A percentile compares a stretch with the other conserved stretches of the same genome.
Conservation (phyloP, 2,329 filamentous ascomycete species). For the Clonostachys sp. region DNA sequence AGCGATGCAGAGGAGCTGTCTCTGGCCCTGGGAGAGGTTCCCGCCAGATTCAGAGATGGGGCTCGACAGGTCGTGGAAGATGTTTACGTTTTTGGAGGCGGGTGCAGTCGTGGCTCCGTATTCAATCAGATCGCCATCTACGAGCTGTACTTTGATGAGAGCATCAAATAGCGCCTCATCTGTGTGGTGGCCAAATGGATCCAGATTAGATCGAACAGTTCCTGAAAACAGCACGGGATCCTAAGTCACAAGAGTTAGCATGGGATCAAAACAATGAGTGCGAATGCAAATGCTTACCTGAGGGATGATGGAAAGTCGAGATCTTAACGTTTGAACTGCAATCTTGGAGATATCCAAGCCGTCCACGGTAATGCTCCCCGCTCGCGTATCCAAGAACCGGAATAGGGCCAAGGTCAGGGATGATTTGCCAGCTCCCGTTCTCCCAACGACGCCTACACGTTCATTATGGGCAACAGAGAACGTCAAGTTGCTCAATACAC, state of each 20-base stretch:
- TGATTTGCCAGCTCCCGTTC: conserved; percentile 88
- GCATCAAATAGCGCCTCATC: conserved; percentile 61
- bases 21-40: conserved; percentile 66
- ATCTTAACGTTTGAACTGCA: conserved; percentile 59
- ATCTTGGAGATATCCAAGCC: conserved; percentile 65
- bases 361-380: conserved; percentile 61
- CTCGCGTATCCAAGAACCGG: conserved; percentile 79
- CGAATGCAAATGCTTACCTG: conserved; percentile 21
- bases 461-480: conserved; percentile 86
- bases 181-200: conserved; percentile 62
- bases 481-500: conserved; percentile 64
- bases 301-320: conserved; percentile 67
- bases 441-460: conserved; percentile 92
- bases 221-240: conserved; percentile 74
- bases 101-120: background rate
- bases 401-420: conserved; percentile 76
- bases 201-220: conserved; percentile 65
- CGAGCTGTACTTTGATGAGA: conserved; percentile 54
- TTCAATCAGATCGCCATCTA: background rate
- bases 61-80: conserved; percentile 26
- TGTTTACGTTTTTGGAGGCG: background rate
- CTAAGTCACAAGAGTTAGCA: conserved; percentile 21
- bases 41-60: conserved; percentile 54
- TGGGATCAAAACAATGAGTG: too few relatives aligned
- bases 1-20: conserved; percentile 64